Evolutionary conservation across 1,284 basidiomycete species (phyloP), one percentile per base, ranked within the genome.

Genomic region (Leccinum insolens): DNA sequence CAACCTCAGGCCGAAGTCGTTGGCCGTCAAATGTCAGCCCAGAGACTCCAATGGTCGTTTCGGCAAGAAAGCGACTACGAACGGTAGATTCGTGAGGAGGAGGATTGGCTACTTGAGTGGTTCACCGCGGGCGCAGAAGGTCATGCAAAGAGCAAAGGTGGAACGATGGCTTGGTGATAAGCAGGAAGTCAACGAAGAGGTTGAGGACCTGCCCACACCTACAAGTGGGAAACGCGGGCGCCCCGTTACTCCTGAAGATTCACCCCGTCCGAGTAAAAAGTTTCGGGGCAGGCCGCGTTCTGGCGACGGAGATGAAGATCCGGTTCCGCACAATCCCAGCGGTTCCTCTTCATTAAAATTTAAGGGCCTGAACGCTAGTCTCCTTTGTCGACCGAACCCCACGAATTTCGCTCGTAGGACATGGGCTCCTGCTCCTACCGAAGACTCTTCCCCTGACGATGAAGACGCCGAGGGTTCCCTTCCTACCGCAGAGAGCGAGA

Each of bases 31-130:
- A 64, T 74, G 74, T n/a, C 85, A 86, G 69, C 84, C 84, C 7
- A 81, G 84, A 59, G 83, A 83, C 68, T 76, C 77, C 41, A 84
- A 85, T 68, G 84, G 85, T 58, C 78, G 84, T 20, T 86, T 86
- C 65, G 85, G 84, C 52, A 85, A 83, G 78, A 86, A 85, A 72
- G 75, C 77, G 31, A 80, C 81, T 22, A 83, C 81, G 9, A 88
- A 90, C 68, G 88, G 88, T 70, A 76, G 80, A 74, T 80, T 77
- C 70, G 73, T 80, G 74, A 79, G 84, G 71, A 82, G 79, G 73
- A 80, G 80, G 67, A 70, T 79, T 65, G 68, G 74, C 65, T 67
- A 71, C 63, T 68, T 72, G 20, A 68, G 67, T 71, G 67, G 75
- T 71, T 66, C 78, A 69, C 66, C 82, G 31, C 82, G 84, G 11